Evolutionary conservation across 768 basidiomycete genomes (phyloP).

Genomic region (Lactifluus rugatus): DNA sequence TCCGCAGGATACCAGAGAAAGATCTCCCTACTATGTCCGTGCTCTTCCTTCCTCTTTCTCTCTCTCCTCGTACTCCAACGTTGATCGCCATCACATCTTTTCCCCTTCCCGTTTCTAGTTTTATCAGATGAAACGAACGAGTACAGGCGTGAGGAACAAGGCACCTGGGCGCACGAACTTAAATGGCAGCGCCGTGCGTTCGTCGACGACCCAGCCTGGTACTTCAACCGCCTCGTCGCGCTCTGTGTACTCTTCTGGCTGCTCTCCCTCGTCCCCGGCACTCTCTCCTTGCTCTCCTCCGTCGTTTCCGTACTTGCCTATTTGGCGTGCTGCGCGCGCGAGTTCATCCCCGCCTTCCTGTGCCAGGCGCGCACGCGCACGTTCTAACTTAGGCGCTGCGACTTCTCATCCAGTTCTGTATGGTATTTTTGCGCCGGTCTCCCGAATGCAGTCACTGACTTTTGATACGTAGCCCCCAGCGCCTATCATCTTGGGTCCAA

Average conservation of each 20-base stretch:
- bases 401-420: neutral
- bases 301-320: neutral
- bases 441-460: neutral
- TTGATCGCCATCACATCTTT: neutral
- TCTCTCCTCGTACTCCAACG: too few relatives aligned
- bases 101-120: neutral
- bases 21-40: slow-evolving; percentile 2
- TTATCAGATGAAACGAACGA: neutral
- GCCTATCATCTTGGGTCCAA: neutral
- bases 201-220: slow-evolving; percentile 7
- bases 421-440: neutral
- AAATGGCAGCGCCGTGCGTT: slow-evolving; percentile 12
- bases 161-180: slow-evolving; percentile 9
- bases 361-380: neutral
- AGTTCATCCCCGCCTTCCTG: neutral
- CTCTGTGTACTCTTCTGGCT: slow-evolving; percentile 13
- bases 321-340: neutral
- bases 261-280: slow-evolving; percentile 5
- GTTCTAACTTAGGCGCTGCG: too few relatives aligned
- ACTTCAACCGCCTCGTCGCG: slow-evolving; percentile 7
- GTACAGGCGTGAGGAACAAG: slow-evolving; percentile 9
- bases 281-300: neutral
- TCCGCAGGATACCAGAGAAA: slow-evolving; percentile 5
- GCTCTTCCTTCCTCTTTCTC: neutral
- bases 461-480: too few relatives aligned